Evolutionary conservation across 2,329 filamentous ascomycete genomes (phyloP).

Genomic region (Cladophialophora chaetospira): DNA sequence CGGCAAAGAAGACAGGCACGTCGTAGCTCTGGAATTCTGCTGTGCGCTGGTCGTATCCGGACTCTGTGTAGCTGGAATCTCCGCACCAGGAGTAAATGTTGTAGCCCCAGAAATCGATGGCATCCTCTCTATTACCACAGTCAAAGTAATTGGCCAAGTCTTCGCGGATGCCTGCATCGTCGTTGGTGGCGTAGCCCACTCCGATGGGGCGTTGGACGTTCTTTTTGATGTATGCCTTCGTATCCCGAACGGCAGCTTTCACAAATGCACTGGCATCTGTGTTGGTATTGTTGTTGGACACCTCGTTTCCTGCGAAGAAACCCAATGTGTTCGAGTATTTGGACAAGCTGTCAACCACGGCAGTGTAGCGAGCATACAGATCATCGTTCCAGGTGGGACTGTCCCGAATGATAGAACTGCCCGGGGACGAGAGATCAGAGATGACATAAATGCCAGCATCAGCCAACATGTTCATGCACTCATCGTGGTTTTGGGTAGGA

Average conservation of each 20-base stretch:
- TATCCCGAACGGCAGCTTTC: slow-evolving; percentile 96
- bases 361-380: slow-evolving; percentile 78
- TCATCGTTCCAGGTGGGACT: slow-evolving; percentile 75
- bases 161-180: slow-evolving; percentile 79
- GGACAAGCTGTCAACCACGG: slow-evolving; percentile 77
- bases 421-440: slow-evolving; percentile 82
- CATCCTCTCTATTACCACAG: slow-evolving; percentile 67
- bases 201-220: slow-evolving; percentile 77
- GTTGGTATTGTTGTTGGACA: slow-evolving; percentile 86
- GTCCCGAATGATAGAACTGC: slow-evolving; percentile 80
- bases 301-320: slow-evolving; percentile 99
- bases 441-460: slow-evolving; percentile 93
- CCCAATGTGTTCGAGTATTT: slow-evolving; percentile 90
- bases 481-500: slow-evolving; percentile 72
- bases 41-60: slow-evolving; percentile 80
- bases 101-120: slow-evolving; percentile 99
- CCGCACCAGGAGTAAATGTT: slow-evolving; percentile 99
- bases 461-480: slow-evolving; percentile 81
- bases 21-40: slow-evolving; percentile 86
- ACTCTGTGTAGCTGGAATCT: slow-evolving; percentile 71
- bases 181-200: slow-evolving; percentile 95
- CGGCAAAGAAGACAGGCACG: slow-evolving; percentile 95
- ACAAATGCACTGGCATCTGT: slow-evolving; percentile 89
- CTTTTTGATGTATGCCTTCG: slow-evolving; percentile 86
- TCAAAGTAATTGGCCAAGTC: slow-evolving; percentile 92